A percentile compares a stretch with the other conserved stretches of the same genome.
These are phyloP conservation scores for Murraya koenigii DNA, from an alignment of 345 rosid genomes.

Conservation along the genomic window DNA sequence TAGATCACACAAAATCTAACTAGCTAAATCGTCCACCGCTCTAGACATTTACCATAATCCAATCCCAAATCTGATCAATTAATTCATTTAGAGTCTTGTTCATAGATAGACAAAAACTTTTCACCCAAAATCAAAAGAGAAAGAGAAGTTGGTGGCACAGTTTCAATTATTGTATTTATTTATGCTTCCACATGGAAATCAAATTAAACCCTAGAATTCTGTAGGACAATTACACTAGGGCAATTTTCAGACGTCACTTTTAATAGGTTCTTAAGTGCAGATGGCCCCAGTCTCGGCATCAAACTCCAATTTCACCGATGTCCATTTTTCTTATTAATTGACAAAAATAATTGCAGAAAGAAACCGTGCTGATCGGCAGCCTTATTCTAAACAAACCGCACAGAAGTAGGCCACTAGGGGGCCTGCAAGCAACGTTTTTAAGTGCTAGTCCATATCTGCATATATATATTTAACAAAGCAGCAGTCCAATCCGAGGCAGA, in stretches of 20 bases:
- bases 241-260: background rate
- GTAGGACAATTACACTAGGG: background rate
- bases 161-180: background rate
- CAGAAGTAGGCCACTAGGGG: background rate
- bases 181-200: background rate
- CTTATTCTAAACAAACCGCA: background rate
- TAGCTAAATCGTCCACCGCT: too few species aligned
- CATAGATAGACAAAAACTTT: too few species aligned
- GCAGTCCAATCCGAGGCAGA: background rate
- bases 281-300: background rate
- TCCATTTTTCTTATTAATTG: background rate
- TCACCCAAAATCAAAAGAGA: background rate
- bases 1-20: background rate
- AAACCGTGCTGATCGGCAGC: background rate
- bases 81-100: too few species aligned
- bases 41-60: too few species aligned
- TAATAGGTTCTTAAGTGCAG: background rate
- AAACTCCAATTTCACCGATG: background rate
- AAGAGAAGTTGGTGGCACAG: background rate
- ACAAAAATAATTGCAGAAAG: conserved; percentile 1
- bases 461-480: background rate
- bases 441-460: background rate
- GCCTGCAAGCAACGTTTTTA: background rate
- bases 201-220: background rate
- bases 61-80: too few species aligned